Base-by-base conservation (phyloP, 1,139 yeast species). In the Yamadazyma sp. region DNA sequence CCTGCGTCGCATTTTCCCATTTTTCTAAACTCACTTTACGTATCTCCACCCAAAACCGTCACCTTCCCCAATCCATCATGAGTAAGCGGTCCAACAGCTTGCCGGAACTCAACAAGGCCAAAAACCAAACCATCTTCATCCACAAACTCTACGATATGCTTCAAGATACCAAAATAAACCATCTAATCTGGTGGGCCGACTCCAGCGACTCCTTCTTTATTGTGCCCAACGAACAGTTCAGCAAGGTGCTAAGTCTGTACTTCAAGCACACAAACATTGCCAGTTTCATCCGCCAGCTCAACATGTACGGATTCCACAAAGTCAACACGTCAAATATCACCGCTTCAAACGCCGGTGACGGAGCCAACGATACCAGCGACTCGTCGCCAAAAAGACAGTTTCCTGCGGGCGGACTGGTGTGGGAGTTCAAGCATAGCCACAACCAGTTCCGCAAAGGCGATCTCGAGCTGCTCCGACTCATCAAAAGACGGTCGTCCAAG, bases 261-360 rank as follows among this genome's bases (percentile, higher is more conserved):
- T 84, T 84, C 62, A 84, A 84, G 54, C 92, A 84, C 56, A 82
- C 87, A 29, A 84, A 84, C 53, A 82, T 83, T 37, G 86, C 90
- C 1, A 79, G 86, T n/a, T 84, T 84, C 57, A 86, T 84, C 20
- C 72, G 92, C 39, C 92, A 84, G 52, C 56, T 84, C 42, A 85
- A 84, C 59, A 84, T 84, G 87, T 84, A 84, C 54, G 92, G 88
- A 8, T 83, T 83, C 59, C 90, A 84, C 55, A 84, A 84, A 57
- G 87, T 83, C 13, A 70, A 68, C 50, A 74, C 68, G 5, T 18
- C 21, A 5, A 18, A 8, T 24, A 23, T 12, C 14, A 31, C 34
- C 7, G 7, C 5, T 22, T 11, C 17, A 3, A n/a, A 16, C 14
- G 11, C 25, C 29, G 31, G 24, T 13, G 9, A 12, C 15, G 23